Percentiles rank a stretch among this genome's conserved stretches.
These are phyloP conservation scores for Amylocarpus encephaloides DNA, from an alignment of 2,329 filamentous ascomycete species.

Conservation along the genomic window DNA sequence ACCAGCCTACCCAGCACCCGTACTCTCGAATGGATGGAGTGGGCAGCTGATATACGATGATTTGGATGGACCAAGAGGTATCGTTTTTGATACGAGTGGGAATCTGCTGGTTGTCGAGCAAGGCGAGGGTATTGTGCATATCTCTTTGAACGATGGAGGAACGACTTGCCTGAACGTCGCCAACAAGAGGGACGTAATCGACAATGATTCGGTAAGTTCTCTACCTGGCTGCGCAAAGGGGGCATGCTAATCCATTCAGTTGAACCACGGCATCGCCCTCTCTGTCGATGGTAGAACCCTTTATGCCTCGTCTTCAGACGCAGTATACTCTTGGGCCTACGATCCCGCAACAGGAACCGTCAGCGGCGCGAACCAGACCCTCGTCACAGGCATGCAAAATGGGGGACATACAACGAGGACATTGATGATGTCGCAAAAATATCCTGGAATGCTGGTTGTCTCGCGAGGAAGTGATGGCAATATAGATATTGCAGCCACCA, in stretches of 20 bases:
- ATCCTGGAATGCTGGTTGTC: slow-evolving; percentile 54
- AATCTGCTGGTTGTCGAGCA: slow-evolving; percentile 29
- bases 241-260: slow-evolving; percentile 30
- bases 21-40: slow-evolving; percentile 24
- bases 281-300: slow-evolving; percentile 46
- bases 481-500: slow-evolving; percentile 48
- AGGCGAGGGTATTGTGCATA: slow-evolving; percentile 24
- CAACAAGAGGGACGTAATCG: slow-evolving; percentile 20
- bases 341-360: slow-evolving; percentile 46
- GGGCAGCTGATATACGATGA: slow-evolving; percentile 24
- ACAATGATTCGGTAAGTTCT: slow-evolving; percentile 12
- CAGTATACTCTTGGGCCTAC: slow-evolving; percentile 62
- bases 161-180: slow-evolving; percentile 20
- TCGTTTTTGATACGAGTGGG: slow-evolving; percentile 29
- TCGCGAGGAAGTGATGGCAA: slow-evolving; percentile 60
- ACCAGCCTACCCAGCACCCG: slow-evolving; percentile 20
- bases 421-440: slow-evolving; percentile 51
- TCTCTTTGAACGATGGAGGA: slow-evolving; percentile 23
- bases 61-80: slow-evolving; percentile 24
- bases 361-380: slow-evolving; percentile 37
- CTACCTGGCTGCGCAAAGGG: not conserved
- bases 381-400: slow-evolving; percentile 58
- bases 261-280: slow-evolving; percentile 51
- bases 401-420: slow-evolving; percentile 61
- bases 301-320: slow-evolving; percentile 50